Conservation (phyloP, 2,329 filamentous ascomycete species). For the Atkinsonella texensis region DNA sequence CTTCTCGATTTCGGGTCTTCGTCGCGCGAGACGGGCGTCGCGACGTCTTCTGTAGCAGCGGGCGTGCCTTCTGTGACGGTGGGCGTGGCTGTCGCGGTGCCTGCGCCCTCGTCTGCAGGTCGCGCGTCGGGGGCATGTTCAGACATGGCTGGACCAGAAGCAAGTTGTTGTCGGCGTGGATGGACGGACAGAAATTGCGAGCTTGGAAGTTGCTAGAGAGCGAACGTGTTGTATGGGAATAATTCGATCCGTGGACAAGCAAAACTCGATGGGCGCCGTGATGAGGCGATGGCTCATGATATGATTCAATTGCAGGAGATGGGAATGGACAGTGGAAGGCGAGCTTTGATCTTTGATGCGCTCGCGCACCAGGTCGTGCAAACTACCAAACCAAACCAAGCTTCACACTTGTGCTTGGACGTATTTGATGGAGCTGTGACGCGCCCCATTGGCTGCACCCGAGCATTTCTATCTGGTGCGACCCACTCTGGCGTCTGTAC, state of each 20-base stretch:
- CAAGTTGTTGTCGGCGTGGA: background rate
- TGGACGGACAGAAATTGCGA: background rate
- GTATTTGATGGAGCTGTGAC: background rate
- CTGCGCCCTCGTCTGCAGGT: slow-evolving; percentile 9
- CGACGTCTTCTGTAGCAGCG: slow-evolving; percentile 7
- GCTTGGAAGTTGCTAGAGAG: background rate
- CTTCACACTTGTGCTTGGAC: background rate
- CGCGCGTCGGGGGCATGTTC: slow-evolving; percentile 11
- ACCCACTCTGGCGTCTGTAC: too few relatives aligned
- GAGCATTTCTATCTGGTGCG: background rate
- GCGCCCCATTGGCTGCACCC: background rate
- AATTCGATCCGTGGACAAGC: too few relatives aligned
- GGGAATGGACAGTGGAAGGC: background rate
- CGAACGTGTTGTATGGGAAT: background rate
- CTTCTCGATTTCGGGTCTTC: slow-evolving; percentile 38
- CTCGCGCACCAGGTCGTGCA: too few relatives aligned
- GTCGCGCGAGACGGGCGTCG: slow-evolving; percentile 20
- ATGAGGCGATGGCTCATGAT: background rate
- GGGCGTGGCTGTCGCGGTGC: background rate
- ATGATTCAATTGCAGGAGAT: background rate
- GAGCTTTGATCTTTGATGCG: background rate
- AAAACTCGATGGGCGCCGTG: background rate
- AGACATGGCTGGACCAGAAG: slow-evolving; percentile 10
- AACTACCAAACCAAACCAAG: too few relatives aligned
- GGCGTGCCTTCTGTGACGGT: slow-evolving; percentile 7